phyloP scores from a whole-genome alignment of 768 basidiomycete genomes.

The Agaricus blazei region DNA sequence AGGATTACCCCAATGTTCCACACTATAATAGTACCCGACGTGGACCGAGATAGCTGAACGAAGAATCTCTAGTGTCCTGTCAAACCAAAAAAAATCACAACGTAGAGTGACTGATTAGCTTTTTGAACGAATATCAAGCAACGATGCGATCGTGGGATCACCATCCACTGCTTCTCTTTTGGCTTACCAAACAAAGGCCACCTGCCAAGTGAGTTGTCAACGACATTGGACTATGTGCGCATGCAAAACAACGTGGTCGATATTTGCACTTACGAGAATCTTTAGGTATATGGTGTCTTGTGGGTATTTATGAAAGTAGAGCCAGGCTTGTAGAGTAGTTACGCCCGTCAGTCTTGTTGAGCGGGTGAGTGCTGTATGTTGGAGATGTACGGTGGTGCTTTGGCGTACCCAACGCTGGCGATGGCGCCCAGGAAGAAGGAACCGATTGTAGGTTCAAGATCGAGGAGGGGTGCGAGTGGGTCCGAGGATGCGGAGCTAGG shows the following conservation, averaged over 20 bases:
- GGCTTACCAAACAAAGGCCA: constrained; percentile 1
- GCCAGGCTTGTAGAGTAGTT: constrained; percentile 7
- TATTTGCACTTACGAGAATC: neutral
- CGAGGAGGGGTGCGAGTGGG: neutral
- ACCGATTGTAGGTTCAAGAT: constrained; percentile 2
- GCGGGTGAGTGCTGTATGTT: neutral
- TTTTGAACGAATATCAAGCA: no score
- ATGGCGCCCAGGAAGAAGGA: constrained; percentile 7
- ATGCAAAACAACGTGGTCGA: neutral
- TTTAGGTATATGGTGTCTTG: neutral
- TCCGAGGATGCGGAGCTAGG: neutral
- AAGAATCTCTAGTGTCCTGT: constrained; percentile 1
- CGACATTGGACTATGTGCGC: no score
- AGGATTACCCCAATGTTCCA: constrained; percentile 4
- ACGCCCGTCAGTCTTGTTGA: constrained; percentile 1
- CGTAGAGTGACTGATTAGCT: no score
- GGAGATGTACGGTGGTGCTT: neutral
- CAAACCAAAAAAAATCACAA: neutral
- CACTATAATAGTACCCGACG: constrained; percentile 8
- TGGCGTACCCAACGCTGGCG: neutral
- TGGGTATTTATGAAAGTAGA: constrained; percentile 9
- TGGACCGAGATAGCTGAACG: constrained; percentile 6
- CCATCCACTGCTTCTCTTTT: neutral
- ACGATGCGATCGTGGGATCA: no score
- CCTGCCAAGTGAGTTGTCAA: neutral